phyloP scores from a whole-genome alignment of 2,329 filamentous ascomycete genomes.

The Lasiodiplodia hormozganensis region DNA sequence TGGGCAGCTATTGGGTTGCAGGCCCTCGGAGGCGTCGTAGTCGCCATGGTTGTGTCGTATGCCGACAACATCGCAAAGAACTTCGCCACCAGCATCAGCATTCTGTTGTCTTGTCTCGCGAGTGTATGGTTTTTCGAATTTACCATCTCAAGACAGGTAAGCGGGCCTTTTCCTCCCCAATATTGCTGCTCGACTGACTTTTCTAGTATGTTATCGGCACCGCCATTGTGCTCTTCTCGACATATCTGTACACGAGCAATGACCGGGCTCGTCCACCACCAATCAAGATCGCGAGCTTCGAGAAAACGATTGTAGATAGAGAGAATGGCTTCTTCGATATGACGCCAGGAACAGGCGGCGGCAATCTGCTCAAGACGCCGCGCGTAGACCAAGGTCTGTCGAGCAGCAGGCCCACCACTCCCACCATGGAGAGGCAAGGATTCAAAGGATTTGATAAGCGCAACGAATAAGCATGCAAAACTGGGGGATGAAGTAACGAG shows the following conservation, averaged over 20 bases:
- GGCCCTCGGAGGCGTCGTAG: slow-evolving; percentile 82
- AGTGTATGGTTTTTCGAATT: slow-evolving; percentile 89
- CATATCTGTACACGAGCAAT: slow-evolving; percentile 81
- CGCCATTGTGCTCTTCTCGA: slow-evolving; percentile 77
- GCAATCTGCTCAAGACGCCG: slow-evolving; percentile 17
- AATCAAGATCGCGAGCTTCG: slow-evolving; percentile 74
- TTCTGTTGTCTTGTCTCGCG: slow-evolving; percentile 83
- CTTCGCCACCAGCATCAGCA: slow-evolving; percentile 90
- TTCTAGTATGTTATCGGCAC: slow-evolving; percentile 82
- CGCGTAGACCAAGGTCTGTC: slow-evolving; percentile 12
- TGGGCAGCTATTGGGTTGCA: slow-evolving; percentile 87
- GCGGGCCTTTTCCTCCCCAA: slow-evolving; percentile 45
- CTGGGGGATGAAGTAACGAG: not conserved
- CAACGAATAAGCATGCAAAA: slow-evolving; percentile 14
- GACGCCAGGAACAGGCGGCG: slow-evolving; percentile 21
- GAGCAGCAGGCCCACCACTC: slow-evolving; percentile 37
- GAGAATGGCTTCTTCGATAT: slow-evolving; percentile 37
- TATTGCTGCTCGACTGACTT: slow-evolving; percentile 29
- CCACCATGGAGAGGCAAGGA: slow-evolving; percentile 32
- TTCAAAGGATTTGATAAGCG: slow-evolving; percentile 27
- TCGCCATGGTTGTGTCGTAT: slow-evolving; percentile 80
- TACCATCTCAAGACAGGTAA: slow-evolving; percentile 69
- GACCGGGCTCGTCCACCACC: slow-evolving; percentile 66
- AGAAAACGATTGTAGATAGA: slow-evolving; percentile 71
- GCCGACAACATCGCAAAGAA: slow-evolving; percentile 93